A percentile compares a stretch with the other conserved stretches of the same genome.
These are phyloP conservation scores for Otatea glauca DNA, from an alignment of 176 grass and related monocot genomes.

Conservation along the genomic window DNA sequence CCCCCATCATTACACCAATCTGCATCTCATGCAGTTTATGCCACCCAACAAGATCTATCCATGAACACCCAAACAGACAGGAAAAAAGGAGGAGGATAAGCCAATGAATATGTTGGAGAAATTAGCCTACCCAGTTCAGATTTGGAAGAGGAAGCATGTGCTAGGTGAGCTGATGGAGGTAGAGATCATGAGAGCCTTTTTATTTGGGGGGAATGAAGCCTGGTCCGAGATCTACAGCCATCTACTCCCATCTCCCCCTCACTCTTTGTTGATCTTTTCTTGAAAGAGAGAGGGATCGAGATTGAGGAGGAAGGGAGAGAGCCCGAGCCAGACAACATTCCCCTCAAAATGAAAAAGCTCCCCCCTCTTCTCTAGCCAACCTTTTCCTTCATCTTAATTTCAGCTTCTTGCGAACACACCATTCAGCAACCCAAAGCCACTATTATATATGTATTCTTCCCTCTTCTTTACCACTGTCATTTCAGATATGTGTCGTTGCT, in stretches of 20 bases:
- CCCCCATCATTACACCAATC: conserved; percentile 66
- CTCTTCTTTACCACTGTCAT: not conserved
- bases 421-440: not conserved
- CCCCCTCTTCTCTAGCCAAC: conserved; percentile 22
- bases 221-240: conserved; percentile 72
- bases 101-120: not conserved
- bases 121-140: conserved; percentile 26
- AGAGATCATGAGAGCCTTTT: conserved; percentile 49
- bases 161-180: not conserved
- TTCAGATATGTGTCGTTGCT: not conserved
- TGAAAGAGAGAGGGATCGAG: not conserved
- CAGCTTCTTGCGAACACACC: not conserved
- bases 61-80: conserved; percentile 9
- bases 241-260: conserved; percentile 7
- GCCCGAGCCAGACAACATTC: conserved; percentile 80
- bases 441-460: not conserved
- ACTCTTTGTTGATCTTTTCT: not conserved
- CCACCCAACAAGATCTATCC: conserved; percentile 14
- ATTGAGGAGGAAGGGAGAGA: not conserved
- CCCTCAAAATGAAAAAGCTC: conserved; percentile 64
- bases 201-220: conserved; percentile 91
- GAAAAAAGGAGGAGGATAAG: not conserved
- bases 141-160: not conserved
- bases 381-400: conserved; percentile 22
- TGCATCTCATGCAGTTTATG: conserved; percentile 64